Evolutionary conservation across 2,329 filamentous ascomycete genomes (phyloP).

Genomic region (Mollisia scopiformis): DNA sequence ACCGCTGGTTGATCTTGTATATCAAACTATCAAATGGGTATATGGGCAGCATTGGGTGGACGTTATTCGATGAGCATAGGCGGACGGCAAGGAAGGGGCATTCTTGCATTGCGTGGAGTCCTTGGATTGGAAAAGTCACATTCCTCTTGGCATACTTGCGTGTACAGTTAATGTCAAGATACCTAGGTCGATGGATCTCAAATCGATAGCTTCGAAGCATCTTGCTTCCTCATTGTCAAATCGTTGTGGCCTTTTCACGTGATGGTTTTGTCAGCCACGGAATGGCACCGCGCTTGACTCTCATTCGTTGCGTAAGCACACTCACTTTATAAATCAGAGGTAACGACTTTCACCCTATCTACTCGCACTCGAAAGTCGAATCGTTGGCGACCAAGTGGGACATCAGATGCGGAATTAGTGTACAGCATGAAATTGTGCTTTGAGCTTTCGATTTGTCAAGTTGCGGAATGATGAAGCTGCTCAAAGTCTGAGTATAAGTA

Average conservation of each 20-base stretch:
- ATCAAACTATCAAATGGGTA: slow-evolving; percentile 1
- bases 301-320: not conserved
- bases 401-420: not conserved
- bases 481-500: not conserved
- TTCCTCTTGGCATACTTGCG: too few species aligned
- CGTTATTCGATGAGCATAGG: not conserved
- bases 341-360: not conserved
- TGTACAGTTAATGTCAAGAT: not conserved
- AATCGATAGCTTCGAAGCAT: not conserved
- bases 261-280: not conserved
- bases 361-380: not conserved
- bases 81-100: too few species aligned
- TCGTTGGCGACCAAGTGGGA: not conserved
- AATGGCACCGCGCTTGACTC: not conserved
- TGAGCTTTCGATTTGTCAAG: not conserved
- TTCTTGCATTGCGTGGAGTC: slow-evolving; percentile 10
- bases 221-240: not conserved
- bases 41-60: not conserved
- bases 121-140: slow-evolving; percentile 7
- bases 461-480: not conserved
- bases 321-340: not conserved
- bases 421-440: not conserved
- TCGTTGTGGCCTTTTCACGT: not conserved
- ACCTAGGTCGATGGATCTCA: not conserved
- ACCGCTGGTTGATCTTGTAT: slow-evolving; percentile 38